Conservation (phyloP, 805 yeast species). For the Hanseniaspora pseudoguilliermondii region DNA sequence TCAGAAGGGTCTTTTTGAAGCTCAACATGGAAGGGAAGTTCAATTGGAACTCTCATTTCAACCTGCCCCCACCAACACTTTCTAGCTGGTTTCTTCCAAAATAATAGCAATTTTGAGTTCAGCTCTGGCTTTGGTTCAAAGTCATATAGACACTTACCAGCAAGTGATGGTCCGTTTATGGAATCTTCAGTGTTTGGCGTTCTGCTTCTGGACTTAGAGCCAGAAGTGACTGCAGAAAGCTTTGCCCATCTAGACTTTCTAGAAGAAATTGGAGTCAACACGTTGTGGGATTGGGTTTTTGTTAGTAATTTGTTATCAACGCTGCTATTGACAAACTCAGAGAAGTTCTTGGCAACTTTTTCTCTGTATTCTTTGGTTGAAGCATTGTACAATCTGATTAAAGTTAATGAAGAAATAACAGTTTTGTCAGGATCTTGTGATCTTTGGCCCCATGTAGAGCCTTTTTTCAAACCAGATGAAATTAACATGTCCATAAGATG, state of each 20-base stretch:
- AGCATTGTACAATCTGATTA: conserved; percentile 31
- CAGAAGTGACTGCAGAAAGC: conserved; percentile 47
- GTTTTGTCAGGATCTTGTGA: conserved; percentile 79
- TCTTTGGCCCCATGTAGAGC: conserved; percentile 76
- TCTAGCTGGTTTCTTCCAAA: conserved; percentile 97
- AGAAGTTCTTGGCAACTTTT: conserved; percentile 15
- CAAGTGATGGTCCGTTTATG: conserved; percentile 12
- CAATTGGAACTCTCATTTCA: conserved; percentile 31
- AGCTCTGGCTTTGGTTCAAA: conserved; percentile 27
- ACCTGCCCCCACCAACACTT: conserved; percentile 96
- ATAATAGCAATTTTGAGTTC: conserved; percentile 58
- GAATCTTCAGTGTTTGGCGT: conserved; percentile 28
- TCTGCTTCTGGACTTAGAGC: conserved; percentile 41
- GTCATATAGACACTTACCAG: conserved; percentile 24
- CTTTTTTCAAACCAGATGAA: conserved; percentile 61
- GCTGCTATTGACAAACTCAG: conserved; percentile 14
- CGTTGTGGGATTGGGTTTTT: not conserved
- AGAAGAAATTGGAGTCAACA: conserved; percentile 11
- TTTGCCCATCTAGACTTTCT: conserved; percentile 49
- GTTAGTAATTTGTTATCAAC: conserved; percentile 19
- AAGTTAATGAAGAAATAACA: conserved; percentile 60
- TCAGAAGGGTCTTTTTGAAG: conserved; percentile 18
- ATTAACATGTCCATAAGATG: conserved; percentile 92
- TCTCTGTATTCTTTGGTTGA: conserved; percentile 26
- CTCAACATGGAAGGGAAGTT: conserved; percentile 16